Conservation (phyloP, 2,329 filamentous ascomycete species). For the Xylariaceae sp. region DNA sequence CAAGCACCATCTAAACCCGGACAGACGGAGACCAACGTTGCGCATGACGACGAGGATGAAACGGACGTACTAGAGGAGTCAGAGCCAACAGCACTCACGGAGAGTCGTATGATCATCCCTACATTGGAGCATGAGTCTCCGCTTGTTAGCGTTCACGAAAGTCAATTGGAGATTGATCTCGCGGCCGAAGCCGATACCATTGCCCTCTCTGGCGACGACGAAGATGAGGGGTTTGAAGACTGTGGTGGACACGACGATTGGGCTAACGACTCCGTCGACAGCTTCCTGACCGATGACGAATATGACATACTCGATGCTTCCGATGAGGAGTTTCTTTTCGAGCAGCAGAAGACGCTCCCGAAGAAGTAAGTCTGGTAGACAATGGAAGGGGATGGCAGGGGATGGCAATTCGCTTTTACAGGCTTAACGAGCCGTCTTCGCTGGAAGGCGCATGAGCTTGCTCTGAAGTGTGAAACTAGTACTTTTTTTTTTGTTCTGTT, state of each 20-base stretch:
- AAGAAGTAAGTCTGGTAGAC: constrained; percentile 24
- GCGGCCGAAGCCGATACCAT: constrained; percentile 33
- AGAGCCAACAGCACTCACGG: constrained; percentile 20
- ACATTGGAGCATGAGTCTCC: constrained; percentile 93
- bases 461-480: constrained; percentile 9
- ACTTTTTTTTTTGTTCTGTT: not conserved
- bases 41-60: constrained; percentile 13
- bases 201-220: constrained; percentile 34
- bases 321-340: constrained; percentile 72
- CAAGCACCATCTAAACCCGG: constrained; percentile 37
- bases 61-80: constrained; percentile 3
- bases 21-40: not conserved
- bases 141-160: constrained; percentile 68
- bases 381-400: no score
- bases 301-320: constrained; percentile 96
- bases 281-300: constrained; percentile 94
- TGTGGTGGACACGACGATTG: constrained; percentile 55
- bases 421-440: constrained; percentile 3
- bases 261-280: constrained; percentile 59
- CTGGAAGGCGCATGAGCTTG: constrained; percentile 1
- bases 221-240: constrained; percentile 47
- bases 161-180: constrained; percentile 51
- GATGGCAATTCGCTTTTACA: not conserved
- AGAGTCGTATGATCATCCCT: constrained; percentile 89
- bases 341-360: constrained; percentile 39